Evolutionary conservation across 2,329 filamentous ascomycete genomes (phyloP), one percentile per base, ranked within the genome.

Genomic region (Pezicula carpinea): DNA sequence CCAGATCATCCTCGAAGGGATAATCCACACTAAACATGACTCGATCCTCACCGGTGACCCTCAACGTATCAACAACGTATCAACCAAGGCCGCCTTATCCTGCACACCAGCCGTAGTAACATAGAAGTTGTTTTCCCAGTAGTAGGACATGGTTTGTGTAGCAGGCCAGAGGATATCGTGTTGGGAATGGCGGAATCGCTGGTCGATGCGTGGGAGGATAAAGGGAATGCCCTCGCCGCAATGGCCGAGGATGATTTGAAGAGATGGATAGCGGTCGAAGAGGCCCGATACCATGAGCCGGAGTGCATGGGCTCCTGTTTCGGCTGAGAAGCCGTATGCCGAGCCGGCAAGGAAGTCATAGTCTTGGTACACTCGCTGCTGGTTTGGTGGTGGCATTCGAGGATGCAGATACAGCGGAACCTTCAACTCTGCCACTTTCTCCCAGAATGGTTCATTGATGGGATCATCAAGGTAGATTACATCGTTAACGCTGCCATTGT

Each of bases 51-150:
- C 55, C 53, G 1, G 45, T 46, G 15, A 70, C 63, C 34, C 63
- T 67, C 4, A 71, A 73, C 7, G 72, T 72, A 44, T 67, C 52
- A 41, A 70, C 4, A 71, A 73, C 7, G 72, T 72, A 44, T 67
- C 52, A 41, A 70, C 41, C 5, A 72, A 55, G 4, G 47, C 63
- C 65, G 5, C 67, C 65, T 62, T 79, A 56, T 23, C 69, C 71
- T 47, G 64, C 66, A 26, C 68, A 3, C 77, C 77, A 38, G 69
- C 72, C 4, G 76, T 79, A 1, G 76, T 80, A 22, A 81, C 61
- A 69, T 72, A 80, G n/a, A 81, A 64, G 44, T 82, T 81, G 49
- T 69, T 64, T 39, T 73, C 66, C 68, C 73, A 82, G 8, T 80
- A 75, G 15, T 76, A 64, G 10, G 61, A 54, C 46, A 80, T 72